Evolutionary conservation across 2,329 filamentous ascomycete genomes (phyloP), one percentile per base, ranked within the genome.

Genomic region (Aureobasidium zeae): DNA sequence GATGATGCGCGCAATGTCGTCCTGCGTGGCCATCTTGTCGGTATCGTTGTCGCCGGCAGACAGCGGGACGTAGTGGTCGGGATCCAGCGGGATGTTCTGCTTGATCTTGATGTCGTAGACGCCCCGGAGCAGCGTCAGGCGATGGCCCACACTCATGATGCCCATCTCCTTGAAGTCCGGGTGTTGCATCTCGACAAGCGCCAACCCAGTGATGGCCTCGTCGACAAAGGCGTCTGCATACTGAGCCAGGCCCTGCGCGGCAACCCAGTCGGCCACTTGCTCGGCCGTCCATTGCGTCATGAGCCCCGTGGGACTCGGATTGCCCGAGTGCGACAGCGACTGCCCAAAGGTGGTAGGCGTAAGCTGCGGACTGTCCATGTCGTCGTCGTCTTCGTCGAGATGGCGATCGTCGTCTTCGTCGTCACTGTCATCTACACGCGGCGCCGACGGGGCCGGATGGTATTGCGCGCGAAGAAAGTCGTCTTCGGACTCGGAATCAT

Each of bases 51-150:
- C 83, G 59, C 95, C 91, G 59, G 87, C 89, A 51, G 91, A 91
- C 38, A 91, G 71, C 26, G 91, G 91, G 39, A 95, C 76, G 61
- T 95, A 98, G 63, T 96, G 86, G 56, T 95, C 89, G 49, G 82
- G 81, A 59, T 96, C 89, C 55, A 95, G 76, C 12, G 86, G 83
- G 48, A 96, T 77, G 55, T 94, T 87, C 58, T 95, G 88, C 51
- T 86, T 86, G 62, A 89, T 82, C 68, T 98, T 98, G 58, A 91
- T 81, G 58, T 96, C 88, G 66, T 95, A 96, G 44, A 96, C 87
- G 56, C 81, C 88, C 68, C 95, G 96, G 47, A 98, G 73, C 46
- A 98, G 93, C 16, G 87, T 94, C 55, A 98, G 72, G 48, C 91
- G 81, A 67, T 98, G 91, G 29, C 91, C 91, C 35, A 95, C 86